Base-by-base conservation (phyloP, 1,284 basidiomycete species). In the Chalciporus sp. region DNA sequence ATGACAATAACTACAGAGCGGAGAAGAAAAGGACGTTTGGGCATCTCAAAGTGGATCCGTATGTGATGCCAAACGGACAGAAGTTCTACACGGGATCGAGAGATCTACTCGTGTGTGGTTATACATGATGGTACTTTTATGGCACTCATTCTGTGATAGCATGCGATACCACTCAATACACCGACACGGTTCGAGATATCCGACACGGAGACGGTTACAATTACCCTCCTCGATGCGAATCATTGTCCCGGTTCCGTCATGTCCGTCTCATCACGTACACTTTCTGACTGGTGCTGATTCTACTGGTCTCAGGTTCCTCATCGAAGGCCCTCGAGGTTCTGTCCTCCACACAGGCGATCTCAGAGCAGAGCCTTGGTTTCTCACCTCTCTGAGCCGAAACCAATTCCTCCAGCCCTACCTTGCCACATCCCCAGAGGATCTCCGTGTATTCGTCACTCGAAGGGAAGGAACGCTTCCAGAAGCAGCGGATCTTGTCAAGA, bases 161-260 rank as follows among this genome's bases (percentile, higher is more conserved):
- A 57, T 19, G 52, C 80, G 1, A 59, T 89, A 26, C 80, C 81
- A 0, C 63, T 88, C 39, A 76, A 91, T 58, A 80, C 76, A 5
- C 90, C 94, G 0, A 90, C 84, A 0, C 60, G 70, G 31, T 77
- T 86, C 41, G 81, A 85, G 17, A 72, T 95, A 19, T 78, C 74
- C 8, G 76, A 81, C 6, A 75, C 75, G 9, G 82, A 87, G 53
- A 71, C 67, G 0, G 82, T 94, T 3, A 85, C 76, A 0, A 80
- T 97, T 54, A 96, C 94, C 0, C 77, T 92, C 3, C 73, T 98
- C 14, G 90, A 95, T 61, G 94, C 95, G 1, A 98, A 98, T 66
- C 95, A 98, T 67, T 97, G 94, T 69, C 94, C 93, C 10, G 95
- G 95, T 0, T 88, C 92, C 0, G 85, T 92, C 28, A 97, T 98